Evolutionary conservation across 148 eudicot species (phyloP).

Genomic region (Camellia sinensis): DNA sequence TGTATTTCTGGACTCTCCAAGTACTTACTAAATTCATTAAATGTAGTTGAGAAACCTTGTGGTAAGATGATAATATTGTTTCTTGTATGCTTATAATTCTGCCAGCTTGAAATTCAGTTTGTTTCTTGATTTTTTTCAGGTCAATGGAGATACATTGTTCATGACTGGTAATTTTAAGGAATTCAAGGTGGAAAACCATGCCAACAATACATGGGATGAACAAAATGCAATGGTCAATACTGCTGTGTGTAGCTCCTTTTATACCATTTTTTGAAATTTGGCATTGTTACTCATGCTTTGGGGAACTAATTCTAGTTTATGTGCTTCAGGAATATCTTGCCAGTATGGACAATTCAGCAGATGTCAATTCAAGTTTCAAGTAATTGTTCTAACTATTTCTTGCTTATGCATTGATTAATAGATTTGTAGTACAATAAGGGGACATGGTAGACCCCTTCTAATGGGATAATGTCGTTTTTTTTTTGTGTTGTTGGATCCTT

Average conservation of each 20-base stretch:
- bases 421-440: not conserved
- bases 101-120: not conserved
- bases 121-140: slow-evolving; percentile 45
- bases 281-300: slow-evolving; percentile 8
- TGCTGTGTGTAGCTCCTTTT: slow-evolving; percentile 52
- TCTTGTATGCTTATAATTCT: not conserved
- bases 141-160: slow-evolving; percentile 81
- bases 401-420: not conserved
- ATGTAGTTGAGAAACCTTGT: not conserved
- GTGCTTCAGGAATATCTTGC: slow-evolving; percentile 69
- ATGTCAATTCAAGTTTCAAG: slow-evolving; percentile 58
- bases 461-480: not conserved
- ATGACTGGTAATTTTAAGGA: slow-evolving; percentile 70
- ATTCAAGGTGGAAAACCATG: slow-evolving; percentile 63
- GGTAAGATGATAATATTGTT: not conserved
- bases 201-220: slow-evolving; percentile 62
- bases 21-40: not conserved
- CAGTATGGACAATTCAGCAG: slow-evolving; percentile 47
- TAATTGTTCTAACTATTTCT: slow-evolving; percentile 31
- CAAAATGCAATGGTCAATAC: slow-evolving; percentile 69
- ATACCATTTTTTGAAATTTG: not conserved
- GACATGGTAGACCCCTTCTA: not conserved
- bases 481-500: not conserved
- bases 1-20: not conserved
- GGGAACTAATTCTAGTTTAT: not conserved